Evolutionary conservation across 495 filamentous ascomycete genomes (phyloP).

Genomic region (Xylaria nigripes): DNA sequence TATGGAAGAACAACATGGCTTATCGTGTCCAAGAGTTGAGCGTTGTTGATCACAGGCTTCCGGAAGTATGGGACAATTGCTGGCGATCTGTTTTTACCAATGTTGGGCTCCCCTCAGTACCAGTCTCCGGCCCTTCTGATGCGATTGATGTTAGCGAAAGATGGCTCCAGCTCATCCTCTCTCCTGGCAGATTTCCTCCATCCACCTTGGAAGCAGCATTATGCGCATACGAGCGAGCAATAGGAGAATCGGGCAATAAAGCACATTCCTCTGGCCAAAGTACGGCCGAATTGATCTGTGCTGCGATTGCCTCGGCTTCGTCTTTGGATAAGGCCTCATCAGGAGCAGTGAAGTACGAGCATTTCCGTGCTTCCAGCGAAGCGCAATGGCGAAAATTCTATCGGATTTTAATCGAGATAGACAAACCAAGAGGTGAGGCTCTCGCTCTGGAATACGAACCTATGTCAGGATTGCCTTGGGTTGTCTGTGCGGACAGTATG

Average conservation of each 20-base stretch:
- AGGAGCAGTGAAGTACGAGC: slow-evolving; percentile 62
- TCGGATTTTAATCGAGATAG: slow-evolving; percentile 73
- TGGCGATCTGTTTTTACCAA: slow-evolving; percentile 71
- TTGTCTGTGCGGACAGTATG: slow-evolving; percentile 69
- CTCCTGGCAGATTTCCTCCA: slow-evolving; percentile 66
- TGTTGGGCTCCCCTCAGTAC: slow-evolving; percentile 46
- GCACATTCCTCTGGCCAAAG: slow-evolving; percentile 36
- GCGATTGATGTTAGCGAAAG: slow-evolving; percentile 55
- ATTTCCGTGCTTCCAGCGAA: slow-evolving; percentile 61
- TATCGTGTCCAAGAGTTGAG: slow-evolving; percentile 58
- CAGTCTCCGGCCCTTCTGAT: slow-evolving; percentile 50
- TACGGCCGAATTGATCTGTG: slow-evolving; percentile 61
- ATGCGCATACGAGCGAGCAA: slow-evolving; percentile 58
- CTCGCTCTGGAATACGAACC: slow-evolving; percentile 67
- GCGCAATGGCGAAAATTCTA: slow-evolving; percentile 87
- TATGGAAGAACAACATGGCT: slow-evolving; percentile 78
- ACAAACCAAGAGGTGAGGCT: slow-evolving; percentile 73
- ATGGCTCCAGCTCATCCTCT: slow-evolving; percentile 69
- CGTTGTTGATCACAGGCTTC: slow-evolving; percentile 24
- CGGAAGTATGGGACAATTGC: slow-evolving; percentile 54
- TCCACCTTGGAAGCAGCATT: slow-evolving; percentile 78
- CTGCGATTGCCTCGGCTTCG: slow-evolving; percentile 56
- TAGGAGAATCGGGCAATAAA: slow-evolving; percentile 33
- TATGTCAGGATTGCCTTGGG: slow-evolving; percentile 65
- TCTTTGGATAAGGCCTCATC: slow-evolving; percentile 50